phyloP scores from a whole-genome alignment of 139 green algal genomes.

The Chlamydomonas sp. region DNA sequence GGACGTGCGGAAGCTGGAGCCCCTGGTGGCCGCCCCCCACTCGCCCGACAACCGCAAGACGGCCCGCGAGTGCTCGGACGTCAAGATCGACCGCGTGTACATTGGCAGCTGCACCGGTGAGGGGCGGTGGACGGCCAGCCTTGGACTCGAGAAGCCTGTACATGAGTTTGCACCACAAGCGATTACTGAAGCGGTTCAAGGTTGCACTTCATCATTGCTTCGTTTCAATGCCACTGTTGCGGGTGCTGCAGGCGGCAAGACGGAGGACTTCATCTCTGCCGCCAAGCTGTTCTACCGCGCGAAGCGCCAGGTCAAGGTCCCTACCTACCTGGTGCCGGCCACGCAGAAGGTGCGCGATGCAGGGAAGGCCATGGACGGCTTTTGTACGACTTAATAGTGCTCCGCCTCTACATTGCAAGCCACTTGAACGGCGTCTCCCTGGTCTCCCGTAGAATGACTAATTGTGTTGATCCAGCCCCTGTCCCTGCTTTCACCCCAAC shows the following conservation, averaged over 20 bases:
- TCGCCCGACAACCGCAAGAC: constrained; percentile 96
- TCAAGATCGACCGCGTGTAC: constrained; percentile 95
- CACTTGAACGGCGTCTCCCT: too few relatives aligned
- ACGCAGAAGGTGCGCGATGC: constrained; percentile 85
- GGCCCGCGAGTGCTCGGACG: constrained; percentile 85
- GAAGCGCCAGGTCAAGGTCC: constrained; percentile 89
- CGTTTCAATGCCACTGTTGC: background rate
- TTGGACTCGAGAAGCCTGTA: background rate
- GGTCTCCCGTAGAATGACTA: too few relatives aligned
- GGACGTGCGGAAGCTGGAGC: constrained; percentile 95
- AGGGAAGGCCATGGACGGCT: background rate
- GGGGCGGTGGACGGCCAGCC: background rate
- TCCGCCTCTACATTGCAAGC: too few relatives aligned
- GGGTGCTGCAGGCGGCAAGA: constrained; percentile 86
- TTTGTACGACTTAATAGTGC: too few relatives aligned
- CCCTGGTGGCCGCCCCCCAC: constrained; percentile 93
- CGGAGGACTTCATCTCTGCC: constrained; percentile 93
- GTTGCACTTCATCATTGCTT: background rate
- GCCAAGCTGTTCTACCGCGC: constrained; percentile 91
- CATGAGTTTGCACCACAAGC: background rate
- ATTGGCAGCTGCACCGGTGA: constrained; percentile 87
- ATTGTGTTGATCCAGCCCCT: background rate
- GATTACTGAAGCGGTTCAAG: background rate
- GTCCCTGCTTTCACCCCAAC: background rate
- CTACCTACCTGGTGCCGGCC: constrained; percentile 95